Percentiles rank a stretch among this genome's conserved stretches.
These are phyloP conservation scores for Diaporthe eres DNA, from an alignment of 2,329 filamentous ascomycete species.

Conservation along the genomic window DNA sequence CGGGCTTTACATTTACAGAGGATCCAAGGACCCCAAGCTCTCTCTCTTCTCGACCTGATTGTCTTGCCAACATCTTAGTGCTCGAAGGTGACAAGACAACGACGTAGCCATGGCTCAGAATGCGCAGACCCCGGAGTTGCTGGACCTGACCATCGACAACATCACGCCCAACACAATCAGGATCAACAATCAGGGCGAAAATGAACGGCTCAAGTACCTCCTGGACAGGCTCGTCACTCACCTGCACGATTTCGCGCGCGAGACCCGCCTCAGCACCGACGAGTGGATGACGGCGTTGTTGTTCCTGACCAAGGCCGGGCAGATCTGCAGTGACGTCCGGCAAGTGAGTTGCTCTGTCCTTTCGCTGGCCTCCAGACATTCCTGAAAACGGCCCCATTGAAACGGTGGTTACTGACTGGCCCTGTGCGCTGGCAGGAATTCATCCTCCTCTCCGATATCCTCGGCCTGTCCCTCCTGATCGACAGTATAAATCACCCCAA, in stretches of 20 bases:
- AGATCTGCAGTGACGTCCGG: conserved; percentile 81
- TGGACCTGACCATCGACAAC: conserved; percentile 82
- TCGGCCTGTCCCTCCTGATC: conserved; percentile 84
- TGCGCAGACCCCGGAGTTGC: conserved; percentile 47
- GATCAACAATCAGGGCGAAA: conserved; percentile 79
- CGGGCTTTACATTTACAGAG: not conserved
- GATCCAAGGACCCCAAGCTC: not conserved
- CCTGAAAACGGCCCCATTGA: not conserved
- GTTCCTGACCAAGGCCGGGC: conserved; percentile 80
- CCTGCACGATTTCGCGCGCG: conserved; percentile 85
- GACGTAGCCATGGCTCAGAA: conserved; percentile 32
- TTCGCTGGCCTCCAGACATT: conserved; percentile 30
- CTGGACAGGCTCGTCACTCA: conserved; percentile 82
- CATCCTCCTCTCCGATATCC: conserved; percentile 84
- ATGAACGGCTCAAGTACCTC: conserved; percentile 78
- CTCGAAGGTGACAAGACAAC: not conserved
- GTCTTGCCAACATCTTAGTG: not conserved
- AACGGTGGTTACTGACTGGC: not conserved
- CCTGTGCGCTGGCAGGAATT: conserved; percentile 69
- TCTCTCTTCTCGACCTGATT: not conserved
- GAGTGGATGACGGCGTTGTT: conserved; percentile 84
- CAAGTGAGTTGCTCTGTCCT: conserved; percentile 64
- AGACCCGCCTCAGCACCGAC: conserved; percentile 80
- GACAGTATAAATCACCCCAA: conserved; percentile 90
- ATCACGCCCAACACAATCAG: conserved; percentile 82